phyloP scores from a whole-genome alignment of 139 green algal species.

The Asterochloris erici region DNA sequence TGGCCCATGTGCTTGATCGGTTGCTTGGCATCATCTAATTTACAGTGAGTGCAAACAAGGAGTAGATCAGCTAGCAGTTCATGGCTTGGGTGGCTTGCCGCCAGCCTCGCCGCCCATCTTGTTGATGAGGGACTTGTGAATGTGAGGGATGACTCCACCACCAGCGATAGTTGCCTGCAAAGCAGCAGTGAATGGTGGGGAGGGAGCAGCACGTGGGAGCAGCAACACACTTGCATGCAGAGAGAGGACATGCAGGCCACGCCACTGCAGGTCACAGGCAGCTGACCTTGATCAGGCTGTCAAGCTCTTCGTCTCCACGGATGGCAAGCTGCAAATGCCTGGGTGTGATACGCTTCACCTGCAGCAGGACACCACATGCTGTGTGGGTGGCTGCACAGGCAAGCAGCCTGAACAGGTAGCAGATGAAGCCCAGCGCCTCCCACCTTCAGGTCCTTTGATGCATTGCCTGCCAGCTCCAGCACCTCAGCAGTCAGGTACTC shows the following conservation, averaged over 20 bases:
- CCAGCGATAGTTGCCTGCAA: constrained; percentile 95
- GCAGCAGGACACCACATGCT: constrained; percentile 1
- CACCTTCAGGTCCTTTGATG: constrained; percentile 99
- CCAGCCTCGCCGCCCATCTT: constrained; percentile 42
- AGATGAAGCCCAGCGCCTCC: background rate
- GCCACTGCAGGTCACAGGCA: background rate
- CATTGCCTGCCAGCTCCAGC: constrained; percentile 98
- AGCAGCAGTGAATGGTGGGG: too few species aligned
- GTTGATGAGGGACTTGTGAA: constrained; percentile 95
- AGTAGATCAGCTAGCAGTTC: too few species aligned
- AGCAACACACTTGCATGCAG: background rate
- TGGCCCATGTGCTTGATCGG: too few species aligned
- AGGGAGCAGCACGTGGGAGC: too few species aligned
- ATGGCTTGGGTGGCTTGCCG: too few species aligned
- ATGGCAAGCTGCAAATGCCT: constrained; percentile 99
- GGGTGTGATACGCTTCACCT: constrained; percentile 99
- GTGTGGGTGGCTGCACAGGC: background rate
- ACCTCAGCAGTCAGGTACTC: constrained; percentile 96
- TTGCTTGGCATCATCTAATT: too few species aligned
- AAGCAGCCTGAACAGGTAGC: background rate
- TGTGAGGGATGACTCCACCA: constrained; percentile 99
- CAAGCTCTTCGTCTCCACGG: constrained; percentile 98
- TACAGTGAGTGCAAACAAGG: too few species aligned
- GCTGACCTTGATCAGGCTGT: constrained; percentile 98
- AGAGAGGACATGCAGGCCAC: background rate